phyloP scores from a whole-genome alignment of 768 basidiomycete genomes.

The Auricularia sp. region DNA sequence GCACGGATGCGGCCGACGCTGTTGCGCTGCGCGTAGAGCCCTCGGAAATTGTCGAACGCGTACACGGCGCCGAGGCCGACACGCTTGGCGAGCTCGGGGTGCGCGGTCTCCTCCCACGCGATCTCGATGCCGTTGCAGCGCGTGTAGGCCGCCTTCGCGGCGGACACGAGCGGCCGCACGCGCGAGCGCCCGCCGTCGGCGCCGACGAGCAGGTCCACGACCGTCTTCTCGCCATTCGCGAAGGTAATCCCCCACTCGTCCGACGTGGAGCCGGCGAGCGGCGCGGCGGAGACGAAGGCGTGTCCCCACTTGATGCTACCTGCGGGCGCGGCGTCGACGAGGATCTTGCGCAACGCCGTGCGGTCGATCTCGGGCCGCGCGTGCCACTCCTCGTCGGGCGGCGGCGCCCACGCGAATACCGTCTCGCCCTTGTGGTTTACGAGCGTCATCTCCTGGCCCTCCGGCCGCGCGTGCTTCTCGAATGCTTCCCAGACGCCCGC shows the following conservation, averaged over 20 bases:
- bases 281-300: neutral
- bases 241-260: neutral
- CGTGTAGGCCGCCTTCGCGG: constrained; percentile 11
- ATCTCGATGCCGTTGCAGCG: constrained; percentile 15
- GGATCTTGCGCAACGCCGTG: constrained; percentile 7
- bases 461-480: constrained; percentile 9
- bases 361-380: neutral
- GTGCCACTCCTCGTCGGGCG: neutral
- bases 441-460: constrained; percentile 16
- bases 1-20: constrained; percentile 12
- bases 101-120: constrained; percentile 5
- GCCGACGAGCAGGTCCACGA: constrained; percentile 13
- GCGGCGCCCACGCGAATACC: neutral
- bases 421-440: constrained; percentile 5
- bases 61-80: constrained; percentile 10
- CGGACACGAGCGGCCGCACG: constrained; percentile 14
- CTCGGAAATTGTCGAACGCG: constrained; percentile 10
- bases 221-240: neutral
- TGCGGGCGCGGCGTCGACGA: constrained; percentile 9
- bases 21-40: constrained; percentile 15
- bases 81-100: constrained; percentile 7
- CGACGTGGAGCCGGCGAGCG: neutral
- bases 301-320: constrained; percentile 7
- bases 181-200: constrained; percentile 19
- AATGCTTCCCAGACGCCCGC: constrained; percentile 16